These are phyloP conservation scores for Dactylonectria macrodidyma DNA, from an alignment of 2,329 filamentous ascomycete genomes.

Conservation along the genomic window DNA sequence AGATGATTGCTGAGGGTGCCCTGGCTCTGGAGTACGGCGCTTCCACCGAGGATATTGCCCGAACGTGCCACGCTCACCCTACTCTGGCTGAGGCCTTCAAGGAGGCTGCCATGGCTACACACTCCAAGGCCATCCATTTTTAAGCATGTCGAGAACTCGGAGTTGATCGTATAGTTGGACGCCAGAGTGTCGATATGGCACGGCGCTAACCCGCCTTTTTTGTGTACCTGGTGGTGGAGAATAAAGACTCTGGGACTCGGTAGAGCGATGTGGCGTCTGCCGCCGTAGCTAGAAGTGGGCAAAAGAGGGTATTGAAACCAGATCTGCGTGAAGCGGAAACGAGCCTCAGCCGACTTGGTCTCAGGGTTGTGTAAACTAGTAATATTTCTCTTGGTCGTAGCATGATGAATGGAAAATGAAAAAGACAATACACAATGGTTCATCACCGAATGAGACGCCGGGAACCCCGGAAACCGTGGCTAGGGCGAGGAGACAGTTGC, in stretches of 20 bases:
- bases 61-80: slow-evolving; percentile 97
- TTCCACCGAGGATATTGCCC: slow-evolving; percentile 92
- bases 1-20: slow-evolving; percentile 99
- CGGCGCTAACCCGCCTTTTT: slow-evolving; percentile 30
- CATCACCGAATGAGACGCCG: not conserved
- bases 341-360: slow-evolving; percentile 44
- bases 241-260: slow-evolving; percentile 35
- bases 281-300: slow-evolving; percentile 37
- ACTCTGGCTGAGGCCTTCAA: slow-evolving; percentile 98
- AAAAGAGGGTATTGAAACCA: slow-evolving; percentile 39
- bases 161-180: slow-evolving; percentile 33
- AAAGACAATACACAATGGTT: slow-evolving; percentile 20
- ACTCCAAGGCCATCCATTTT: slow-evolving; percentile 96
- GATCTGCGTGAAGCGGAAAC: slow-evolving; percentile 41
- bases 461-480: not conserved
- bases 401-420: slow-evolving; percentile 48
- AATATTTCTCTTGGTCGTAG: slow-evolving; percentile 49
- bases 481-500: not conserved
- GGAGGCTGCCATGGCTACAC: slow-evolving; percentile 98
- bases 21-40: slow-evolving; percentile 97
- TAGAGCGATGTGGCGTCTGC: slow-evolving; percentile 35
- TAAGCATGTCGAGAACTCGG: slow-evolving; percentile 60
- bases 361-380: slow-evolving; percentile 51
- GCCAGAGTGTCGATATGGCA: slow-evolving; percentile 12
- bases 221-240: slow-evolving; percentile 35